Conservation (phyloP, 306 rosid species). For the Styphnolobium japonicum region DNA sequence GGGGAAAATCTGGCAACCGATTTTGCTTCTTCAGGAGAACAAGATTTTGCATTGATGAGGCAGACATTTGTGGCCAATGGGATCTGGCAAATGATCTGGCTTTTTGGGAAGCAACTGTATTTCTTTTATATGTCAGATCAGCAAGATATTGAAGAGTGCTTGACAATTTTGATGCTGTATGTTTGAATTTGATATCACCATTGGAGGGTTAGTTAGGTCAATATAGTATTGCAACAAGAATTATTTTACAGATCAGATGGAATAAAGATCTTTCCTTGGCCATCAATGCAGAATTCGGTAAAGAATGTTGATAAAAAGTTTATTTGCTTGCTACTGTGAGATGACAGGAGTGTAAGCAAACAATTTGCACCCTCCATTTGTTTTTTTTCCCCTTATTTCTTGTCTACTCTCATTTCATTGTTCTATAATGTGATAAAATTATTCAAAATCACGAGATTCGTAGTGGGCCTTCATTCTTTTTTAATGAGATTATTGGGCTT, state of each 20-base stretch:
- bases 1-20: not conserved
- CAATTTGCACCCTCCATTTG: not conserved
- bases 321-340: not conserved
- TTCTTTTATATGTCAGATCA: not conserved
- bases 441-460: not conserved
- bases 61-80: conserved; percentile 2
- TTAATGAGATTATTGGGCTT: not conserved
- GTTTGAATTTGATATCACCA: not conserved
- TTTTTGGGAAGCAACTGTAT: not conserved
- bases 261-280: not conserved
- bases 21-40: not conserved
- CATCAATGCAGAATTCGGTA: not conserved
- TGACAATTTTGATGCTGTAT: not conserved
- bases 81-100: conserved; percentile 7
- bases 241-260: not conserved
- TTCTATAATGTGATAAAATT: not conserved
- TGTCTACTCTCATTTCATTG: not conserved
- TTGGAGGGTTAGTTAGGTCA: conserved; percentile 4
- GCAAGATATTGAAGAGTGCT: not conserved
- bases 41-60: conserved; percentile 9
- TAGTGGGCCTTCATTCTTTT: not conserved
- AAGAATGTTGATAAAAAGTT: not conserved
- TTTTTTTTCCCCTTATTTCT: not conserved
- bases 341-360: not conserved
- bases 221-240: not conserved